phyloP scores from a whole-genome alignment of 2,329 filamentous ascomycete genomes.

The Eurotiales sp. region DNA sequence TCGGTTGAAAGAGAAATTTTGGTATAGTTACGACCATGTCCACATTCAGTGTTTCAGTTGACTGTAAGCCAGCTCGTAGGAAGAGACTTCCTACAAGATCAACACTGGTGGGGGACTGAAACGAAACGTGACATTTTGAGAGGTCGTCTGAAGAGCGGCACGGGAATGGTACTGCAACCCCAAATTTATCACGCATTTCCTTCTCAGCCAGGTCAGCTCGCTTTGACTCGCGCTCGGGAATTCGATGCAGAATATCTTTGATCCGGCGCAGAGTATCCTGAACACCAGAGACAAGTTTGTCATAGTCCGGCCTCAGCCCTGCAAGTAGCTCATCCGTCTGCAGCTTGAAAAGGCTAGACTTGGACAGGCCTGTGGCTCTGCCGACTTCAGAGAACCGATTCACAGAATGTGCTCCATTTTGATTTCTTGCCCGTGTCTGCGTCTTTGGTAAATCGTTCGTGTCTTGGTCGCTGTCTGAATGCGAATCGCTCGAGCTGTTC shows the following conservation, averaged over 20 bases:
- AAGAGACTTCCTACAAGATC: constrained; percentile 90
- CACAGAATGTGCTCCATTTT: constrained; percentile 1
- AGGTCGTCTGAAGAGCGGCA: constrained; percentile 72
- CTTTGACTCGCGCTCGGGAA: constrained; percentile 50
- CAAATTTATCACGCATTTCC: constrained; percentile 62
- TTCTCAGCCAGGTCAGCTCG: constrained; percentile 63
- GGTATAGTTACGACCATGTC: constrained; percentile 91
- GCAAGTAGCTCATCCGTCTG: constrained; percentile 62
- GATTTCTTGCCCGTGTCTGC: neutral
- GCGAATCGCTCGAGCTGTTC: neutral
- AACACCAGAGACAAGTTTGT: constrained; percentile 51
- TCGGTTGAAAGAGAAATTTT: constrained; percentile 74
- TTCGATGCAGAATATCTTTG: constrained; percentile 55
- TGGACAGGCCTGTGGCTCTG: constrained; percentile 53
- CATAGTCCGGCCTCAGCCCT: constrained; percentile 56
- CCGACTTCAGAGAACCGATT: constrained; percentile 31
- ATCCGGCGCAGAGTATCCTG: constrained; percentile 54
- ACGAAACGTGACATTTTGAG: constrained; percentile 77
- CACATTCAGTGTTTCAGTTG: constrained; percentile 53
- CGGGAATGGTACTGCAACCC: constrained; percentile 76
- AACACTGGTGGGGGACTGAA: constrained; percentile 69
- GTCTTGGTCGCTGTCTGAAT: neutral
- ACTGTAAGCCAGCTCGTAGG: constrained; percentile 67
- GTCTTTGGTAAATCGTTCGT: constrained; percentile 15
- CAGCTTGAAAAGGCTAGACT: constrained; percentile 64